Percentiles rank a stretch among this genome's conserved stretches.
These are phyloP conservation scores for Fusarium pininemorale DNA, from an alignment of 2,329 filamentous ascomycete species.

Conservation along the genomic window DNA sequence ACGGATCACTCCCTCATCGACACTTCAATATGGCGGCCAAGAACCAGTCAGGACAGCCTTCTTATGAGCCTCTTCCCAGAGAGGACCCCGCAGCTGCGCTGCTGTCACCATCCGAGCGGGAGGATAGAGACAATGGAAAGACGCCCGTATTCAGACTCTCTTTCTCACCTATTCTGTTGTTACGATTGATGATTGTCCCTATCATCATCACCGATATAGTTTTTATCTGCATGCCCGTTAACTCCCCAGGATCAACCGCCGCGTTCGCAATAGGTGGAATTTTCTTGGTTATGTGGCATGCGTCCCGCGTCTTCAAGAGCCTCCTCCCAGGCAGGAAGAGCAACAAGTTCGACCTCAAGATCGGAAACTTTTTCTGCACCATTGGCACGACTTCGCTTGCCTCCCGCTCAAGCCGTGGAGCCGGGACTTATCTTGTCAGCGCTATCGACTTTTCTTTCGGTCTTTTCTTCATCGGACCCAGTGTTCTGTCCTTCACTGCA, in stretches of 20 bases:
- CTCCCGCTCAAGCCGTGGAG: not conserved
- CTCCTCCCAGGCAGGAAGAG: slow-evolving; percentile 9
- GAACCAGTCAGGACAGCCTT: slow-evolving; percentile 3
- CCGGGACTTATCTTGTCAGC: slow-evolving; percentile 20
- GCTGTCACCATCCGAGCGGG: slow-evolving; percentile 16
- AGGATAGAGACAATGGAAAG: slow-evolving; percentile 8
- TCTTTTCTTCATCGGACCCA: slow-evolving; percentile 29
- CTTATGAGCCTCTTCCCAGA: slow-evolving; percentile 27
- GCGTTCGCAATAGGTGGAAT: slow-evolving; percentile 23
- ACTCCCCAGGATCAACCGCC: not conserved
- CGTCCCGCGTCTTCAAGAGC: slow-evolving; percentile 5
- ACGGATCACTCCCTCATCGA: not conserved
- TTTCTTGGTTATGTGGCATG: slow-evolving; percentile 22
- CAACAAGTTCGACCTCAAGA: slow-evolving; percentile 35
- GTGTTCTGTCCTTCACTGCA: slow-evolving; percentile 12
- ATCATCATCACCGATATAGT: slow-evolving; percentile 27
- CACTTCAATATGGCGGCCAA: slow-evolving; percentile 27
- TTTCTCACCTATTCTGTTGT: slow-evolving; percentile 27
- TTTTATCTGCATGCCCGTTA: slow-evolving; percentile 3
- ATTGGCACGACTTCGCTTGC: slow-evolving; percentile 9
- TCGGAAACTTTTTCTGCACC: slow-evolving; percentile 36
- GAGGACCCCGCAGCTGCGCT: slow-evolving; percentile 30
- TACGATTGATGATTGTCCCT: slow-evolving; percentile 23
- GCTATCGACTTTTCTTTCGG: slow-evolving; percentile 30
- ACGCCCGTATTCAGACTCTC: slow-evolving; percentile 16